These are phyloP conservation scores for Plasmodium vivax DNA, from an alignment of 169 alveolate species.

Conservation along the genomic window DNA sequence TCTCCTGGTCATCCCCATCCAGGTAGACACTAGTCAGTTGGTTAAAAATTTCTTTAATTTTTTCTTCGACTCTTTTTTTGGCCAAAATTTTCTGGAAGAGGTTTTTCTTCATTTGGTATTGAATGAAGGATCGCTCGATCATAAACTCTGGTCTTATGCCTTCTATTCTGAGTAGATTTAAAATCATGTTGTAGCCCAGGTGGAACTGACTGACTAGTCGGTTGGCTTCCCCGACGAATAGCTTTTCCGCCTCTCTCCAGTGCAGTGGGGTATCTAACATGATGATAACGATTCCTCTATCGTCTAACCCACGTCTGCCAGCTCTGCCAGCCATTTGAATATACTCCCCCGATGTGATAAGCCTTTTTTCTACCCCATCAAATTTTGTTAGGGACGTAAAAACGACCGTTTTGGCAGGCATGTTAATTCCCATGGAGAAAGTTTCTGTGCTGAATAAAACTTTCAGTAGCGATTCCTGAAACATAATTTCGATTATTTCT, in stretches of 20 bases:
- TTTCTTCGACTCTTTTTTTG: conserved; percentile 83
- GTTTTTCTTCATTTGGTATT: conserved; percentile 94
- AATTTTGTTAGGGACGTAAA: conserved; percentile 95
- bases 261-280: conserved; percentile 94
- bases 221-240: conserved; percentile 93
- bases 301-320: conserved; percentile 99
- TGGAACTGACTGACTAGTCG: conserved; percentile 95
- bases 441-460: conserved; percentile 98
- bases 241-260: conserved; percentile 93
- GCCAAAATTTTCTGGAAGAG: conserved; percentile 80
- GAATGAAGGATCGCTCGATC: conserved; percentile 96
- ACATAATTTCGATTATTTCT: conserved; percentile 97
- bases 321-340: conserved; percentile 97
- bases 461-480: conserved; percentile 95
- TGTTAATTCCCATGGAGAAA: conserved; percentile 98
- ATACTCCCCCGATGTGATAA: conserved; percentile 96
- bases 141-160: conserved; percentile 96
- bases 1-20: conserved; percentile 79
- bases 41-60: conserved; percentile 73
- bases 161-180: conserved; percentile 96
- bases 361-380: conserved; percentile 94
- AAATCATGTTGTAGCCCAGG: conserved; percentile 96
- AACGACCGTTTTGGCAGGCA: conserved; percentile 99
- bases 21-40: neutral
- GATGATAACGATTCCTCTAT: conserved; percentile 95